Conservation (phyloP, 1,139 yeast genomes). For the Pichia sp. region DNA sequence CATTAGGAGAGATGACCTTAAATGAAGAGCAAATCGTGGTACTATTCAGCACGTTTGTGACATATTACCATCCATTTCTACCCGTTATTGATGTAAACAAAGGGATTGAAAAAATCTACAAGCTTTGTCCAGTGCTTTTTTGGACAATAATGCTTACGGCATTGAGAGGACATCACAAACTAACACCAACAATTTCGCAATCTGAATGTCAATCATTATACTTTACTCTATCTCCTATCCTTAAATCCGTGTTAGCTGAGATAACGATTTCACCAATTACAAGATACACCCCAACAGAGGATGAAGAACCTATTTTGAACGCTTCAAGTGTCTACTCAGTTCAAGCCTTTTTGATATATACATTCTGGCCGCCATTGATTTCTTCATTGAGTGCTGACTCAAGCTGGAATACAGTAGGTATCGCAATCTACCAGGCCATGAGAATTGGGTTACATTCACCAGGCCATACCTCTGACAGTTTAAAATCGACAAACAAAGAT, state of each 20-base stretch:
- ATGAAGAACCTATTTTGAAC: constrained; percentile 75
- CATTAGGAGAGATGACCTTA: constrained; percentile 62
- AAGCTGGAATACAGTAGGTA: constrained; percentile 91
- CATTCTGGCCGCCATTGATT: constrained; percentile 94
- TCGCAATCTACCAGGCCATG: constrained; percentile 87
- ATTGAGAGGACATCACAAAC: constrained; percentile 48
- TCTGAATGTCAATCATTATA: constrained; percentile 37
- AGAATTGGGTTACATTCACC: constrained; percentile 86
- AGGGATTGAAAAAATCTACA: constrained; percentile 78
- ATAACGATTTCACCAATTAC: constrained; percentile 88
- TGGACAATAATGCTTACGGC: constrained; percentile 93
- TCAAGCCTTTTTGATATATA: constrained; percentile 82
- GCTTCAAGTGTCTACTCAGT: constrained; percentile 93
- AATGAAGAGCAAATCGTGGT: constrained; percentile 56
- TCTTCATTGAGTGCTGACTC: constrained; percentile 93
- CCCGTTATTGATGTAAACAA: constrained; percentile 80
- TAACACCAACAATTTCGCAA: constrained; percentile 29
- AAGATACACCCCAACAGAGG: constrained; percentile 61
- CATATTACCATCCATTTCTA: constrained; percentile 72
- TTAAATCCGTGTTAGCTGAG: constrained; percentile 77
- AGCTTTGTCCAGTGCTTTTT: constrained; percentile 79
- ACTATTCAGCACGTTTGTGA: constrained; percentile 68
- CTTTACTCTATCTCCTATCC: constrained; percentile 58
- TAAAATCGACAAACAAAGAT: constrained; percentile 34
- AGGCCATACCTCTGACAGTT: constrained; percentile 51